Conservation (phyloP, 768 basidiomycete species). For the Nevesoporus exiguus region DNA sequence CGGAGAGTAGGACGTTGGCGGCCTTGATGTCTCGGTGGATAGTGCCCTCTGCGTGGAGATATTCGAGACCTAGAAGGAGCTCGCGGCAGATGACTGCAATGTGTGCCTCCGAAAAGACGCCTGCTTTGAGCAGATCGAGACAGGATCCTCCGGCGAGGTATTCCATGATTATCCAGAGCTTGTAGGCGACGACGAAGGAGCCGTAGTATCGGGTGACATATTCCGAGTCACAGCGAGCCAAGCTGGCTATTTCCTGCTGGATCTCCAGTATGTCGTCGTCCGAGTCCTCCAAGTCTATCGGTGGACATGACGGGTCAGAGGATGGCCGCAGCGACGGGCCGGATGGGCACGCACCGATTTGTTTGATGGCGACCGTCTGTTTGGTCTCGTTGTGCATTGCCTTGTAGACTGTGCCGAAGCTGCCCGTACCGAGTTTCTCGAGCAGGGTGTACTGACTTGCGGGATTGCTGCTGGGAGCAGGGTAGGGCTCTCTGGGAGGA, state of each 20-base stretch:
- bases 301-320: neutral
- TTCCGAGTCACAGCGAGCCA: conserved; percentile 94
- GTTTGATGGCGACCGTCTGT: conserved; percentile 96
- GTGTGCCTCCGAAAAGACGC: conserved; percentile 85
- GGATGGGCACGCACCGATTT: conserved; percentile 69
- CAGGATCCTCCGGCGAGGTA: conserved; percentile 99
- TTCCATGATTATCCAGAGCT: conserved; percentile 99
- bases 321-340: neutral
- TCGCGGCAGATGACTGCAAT: conserved; percentile 95
- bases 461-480: conserved; percentile 74
- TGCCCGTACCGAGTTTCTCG: conserved; percentile 96
- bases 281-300: conserved; percentile 89
- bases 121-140: conserved; percentile 91
- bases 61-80: conserved; percentile 88
- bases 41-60: conserved; percentile 92
- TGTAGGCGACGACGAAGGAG: conserved; percentile 94
- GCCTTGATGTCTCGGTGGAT: conserved; percentile 99
- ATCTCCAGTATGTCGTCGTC: conserved; percentile 99
- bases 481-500: conserved; percentile 52
- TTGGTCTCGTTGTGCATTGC: conserved; percentile 92
- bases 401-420: conserved; percentile 97
- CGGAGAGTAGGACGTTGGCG: conserved; percentile 89
- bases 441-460: conserved; percentile 88
- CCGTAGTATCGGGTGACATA: conserved; percentile 97
- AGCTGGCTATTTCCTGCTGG: conserved; percentile 95